phyloP scores from a whole-genome alignment of 495 filamentous ascomycete genomes.

The Hypoxylon cercidicola region DNA sequence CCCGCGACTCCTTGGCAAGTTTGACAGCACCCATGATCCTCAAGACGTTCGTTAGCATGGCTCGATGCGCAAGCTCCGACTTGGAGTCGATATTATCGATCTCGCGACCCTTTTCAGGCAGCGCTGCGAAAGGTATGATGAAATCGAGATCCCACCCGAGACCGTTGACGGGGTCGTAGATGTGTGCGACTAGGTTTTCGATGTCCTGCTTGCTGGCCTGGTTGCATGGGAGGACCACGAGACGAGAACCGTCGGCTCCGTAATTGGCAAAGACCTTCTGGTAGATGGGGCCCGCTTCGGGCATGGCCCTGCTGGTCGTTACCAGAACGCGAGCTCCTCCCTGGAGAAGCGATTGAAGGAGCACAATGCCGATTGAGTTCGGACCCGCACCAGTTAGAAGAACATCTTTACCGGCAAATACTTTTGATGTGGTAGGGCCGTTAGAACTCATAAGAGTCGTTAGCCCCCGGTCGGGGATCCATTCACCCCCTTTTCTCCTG shows the following conservation, averaged over 20 bases:
- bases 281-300: conserved; percentile 90
- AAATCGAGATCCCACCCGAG: conserved; percentile 92
- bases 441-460: conserved; percentile 67
- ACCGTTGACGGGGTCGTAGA: conserved; percentile 87
- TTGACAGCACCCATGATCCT: conserved; percentile 90
- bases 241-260: conserved; percentile 81
- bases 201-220: conserved; percentile 92
- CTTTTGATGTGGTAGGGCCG: conserved; percentile 67
- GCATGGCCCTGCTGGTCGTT: conserved; percentile 86
- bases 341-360: conserved; percentile 85
- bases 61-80: conserved; percentile 95
- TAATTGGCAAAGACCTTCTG: conserved; percentile 87
- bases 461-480: conserved; percentile 84
- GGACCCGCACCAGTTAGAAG: conserved; percentile 92
- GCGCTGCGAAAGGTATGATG: conserved; percentile 87
- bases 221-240: conserved; percentile 94
- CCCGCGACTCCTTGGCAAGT: conserved; percentile 81
- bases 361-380: conserved; percentile 88
- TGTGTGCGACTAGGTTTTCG: conserved; percentile 81
- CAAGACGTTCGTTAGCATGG: conserved; percentile 97
- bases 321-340: conserved; percentile 90
- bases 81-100: conserved; percentile 92
- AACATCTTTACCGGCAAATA: conserved; percentile 84
- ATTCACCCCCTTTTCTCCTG: conserved; percentile 67
- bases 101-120: conserved; percentile 88